Conservation (phyloP, 768 basidiomycete species). For the Tulasnella sp. region DNA sequence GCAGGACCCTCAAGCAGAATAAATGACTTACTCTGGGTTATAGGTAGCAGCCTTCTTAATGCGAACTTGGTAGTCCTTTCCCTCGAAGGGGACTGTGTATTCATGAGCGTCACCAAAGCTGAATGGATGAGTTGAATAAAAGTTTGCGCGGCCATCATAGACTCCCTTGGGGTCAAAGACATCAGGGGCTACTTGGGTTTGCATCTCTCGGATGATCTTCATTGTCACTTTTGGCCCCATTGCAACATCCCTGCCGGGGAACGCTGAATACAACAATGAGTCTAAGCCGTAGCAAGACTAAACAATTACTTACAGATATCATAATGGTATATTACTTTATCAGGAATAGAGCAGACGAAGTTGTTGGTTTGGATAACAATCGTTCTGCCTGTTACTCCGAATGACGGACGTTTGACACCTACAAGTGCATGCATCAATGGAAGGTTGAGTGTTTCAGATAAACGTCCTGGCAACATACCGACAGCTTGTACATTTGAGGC, state of each 20-base stretch:
- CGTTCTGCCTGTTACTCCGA: slow-evolving; percentile 41
- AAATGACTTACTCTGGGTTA: slow-evolving; percentile 36
- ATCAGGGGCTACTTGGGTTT: slow-evolving; percentile 37
- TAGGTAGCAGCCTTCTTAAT: slow-evolving; percentile 46
- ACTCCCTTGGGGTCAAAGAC: slow-evolving; percentile 61
- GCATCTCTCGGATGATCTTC: slow-evolving; percentile 52
- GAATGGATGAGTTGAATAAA: slow-evolving; percentile 49
- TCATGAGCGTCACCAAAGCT: too few species aligned
- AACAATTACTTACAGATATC: slow-evolving; percentile 54
- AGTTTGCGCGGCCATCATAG: slow-evolving; percentile 71
- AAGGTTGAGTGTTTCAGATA: too few species aligned
- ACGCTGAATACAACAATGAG: slow-evolving; percentile 32
- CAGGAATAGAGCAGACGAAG: slow-evolving; percentile 48
- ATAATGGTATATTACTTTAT: slow-evolving; percentile 58
- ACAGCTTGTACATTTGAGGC: background rate
- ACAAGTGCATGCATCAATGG: slow-evolving; percentile 28
- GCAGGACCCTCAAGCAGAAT: background rate
- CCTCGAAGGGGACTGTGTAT: slow-evolving; percentile 49
- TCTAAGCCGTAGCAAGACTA: slow-evolving; percentile 6
- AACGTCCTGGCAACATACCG: too few species aligned
- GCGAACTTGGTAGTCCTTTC: slow-evolving; percentile 30
- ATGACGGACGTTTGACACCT: slow-evolving; percentile 56
- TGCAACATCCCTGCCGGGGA: slow-evolving; percentile 52
- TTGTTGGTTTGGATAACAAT: slow-evolving; percentile 43
- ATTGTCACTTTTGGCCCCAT: slow-evolving; percentile 56